A percentile compares a stretch with the other conserved stretches of the same genome.
phyloP scores from a whole-genome alignment of 805 yeast genomes.

The Metschnikowia corniflorae region DNA sequence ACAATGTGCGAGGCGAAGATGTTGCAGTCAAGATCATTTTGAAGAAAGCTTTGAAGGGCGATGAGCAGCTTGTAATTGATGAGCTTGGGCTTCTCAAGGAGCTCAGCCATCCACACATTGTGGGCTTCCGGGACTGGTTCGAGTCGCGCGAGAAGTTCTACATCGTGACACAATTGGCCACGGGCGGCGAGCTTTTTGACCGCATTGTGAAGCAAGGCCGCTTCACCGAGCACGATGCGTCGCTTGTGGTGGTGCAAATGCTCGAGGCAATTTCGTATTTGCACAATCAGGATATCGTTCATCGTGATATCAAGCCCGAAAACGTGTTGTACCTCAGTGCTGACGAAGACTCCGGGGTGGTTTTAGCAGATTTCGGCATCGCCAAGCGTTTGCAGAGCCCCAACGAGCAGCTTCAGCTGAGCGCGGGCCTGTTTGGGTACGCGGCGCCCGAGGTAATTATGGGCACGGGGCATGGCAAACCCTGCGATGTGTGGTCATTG shows the following conservation, averaged over 20 bases:
- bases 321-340: constrained; percentile 71
- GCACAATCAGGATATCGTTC: constrained; percentile 77
- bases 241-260: constrained; percentile 67
- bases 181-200: constrained; percentile 94
- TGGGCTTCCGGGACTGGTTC: constrained; percentile 89
- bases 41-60: constrained; percentile 78
- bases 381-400: constrained; percentile 68
- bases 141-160: constrained; percentile 90
- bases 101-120: constrained; percentile 80
- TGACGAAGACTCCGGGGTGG: constrained; percentile 60
- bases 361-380: constrained; percentile 93
- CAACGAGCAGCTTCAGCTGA: constrained; percentile 59
- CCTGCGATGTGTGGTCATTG: constrained; percentile 94
- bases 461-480: constrained; percentile 85
- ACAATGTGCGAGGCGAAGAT: constrained; percentile 49
- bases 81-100: constrained; percentile 69
- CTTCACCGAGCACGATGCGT: constrained; percentile 88
- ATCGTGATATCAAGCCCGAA: constrained; percentile 93
- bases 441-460: constrained; percentile 93
- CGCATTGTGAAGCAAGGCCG: constrained; percentile 76
- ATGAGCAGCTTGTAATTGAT: constrained; percentile 72
- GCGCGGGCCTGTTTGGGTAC: constrained; percentile 93
- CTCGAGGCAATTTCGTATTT: constrained; percentile 75
- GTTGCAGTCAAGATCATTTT: constrained; percentile 89
- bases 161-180: constrained; percentile 89